phyloP scores from a whole-genome alignment of 2,329 filamentous ascomycete species.

The Aspergillus tanneri region DNA sequence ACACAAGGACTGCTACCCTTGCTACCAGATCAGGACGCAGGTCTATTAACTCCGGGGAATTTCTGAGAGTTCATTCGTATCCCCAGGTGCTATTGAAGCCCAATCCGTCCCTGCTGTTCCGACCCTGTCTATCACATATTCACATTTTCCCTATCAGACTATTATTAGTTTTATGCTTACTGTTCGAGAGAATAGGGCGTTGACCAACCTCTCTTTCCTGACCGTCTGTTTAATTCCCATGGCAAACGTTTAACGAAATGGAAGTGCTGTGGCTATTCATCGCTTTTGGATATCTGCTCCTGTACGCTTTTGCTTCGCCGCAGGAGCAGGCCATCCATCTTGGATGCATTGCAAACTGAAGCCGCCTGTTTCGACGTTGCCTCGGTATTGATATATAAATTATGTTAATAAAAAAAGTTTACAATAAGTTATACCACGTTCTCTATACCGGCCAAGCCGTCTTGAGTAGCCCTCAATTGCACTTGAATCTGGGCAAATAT shows the following conservation, averaged over 20 bases:
- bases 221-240: no score
- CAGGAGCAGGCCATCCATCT: conserved; percentile 16
- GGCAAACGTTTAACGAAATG: no score
- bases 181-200: no score
- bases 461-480: no score
- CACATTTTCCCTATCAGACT: not conserved
- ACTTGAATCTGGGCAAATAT: no score
- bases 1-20: conserved; percentile 8
- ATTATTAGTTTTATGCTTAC: not conserved
- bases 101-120: not conserved
- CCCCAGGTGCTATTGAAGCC: not conserved
- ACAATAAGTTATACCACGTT: no score
- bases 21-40: conserved; percentile 11
- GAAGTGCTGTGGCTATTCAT: conserved; percentile 35
- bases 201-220: no score
- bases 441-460: no score
- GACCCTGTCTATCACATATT: not conserved
- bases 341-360: conserved; percentile 24
- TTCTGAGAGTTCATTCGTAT: not conserved
- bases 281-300: conserved; percentile 35
- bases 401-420: no score
- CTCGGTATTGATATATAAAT: not conserved
- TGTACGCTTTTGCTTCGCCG: conserved; percentile 35
- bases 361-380: not conserved
- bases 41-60: not conserved